Conservation (phyloP, 805 yeast species). For the Candida namnaoensis region DNA sequence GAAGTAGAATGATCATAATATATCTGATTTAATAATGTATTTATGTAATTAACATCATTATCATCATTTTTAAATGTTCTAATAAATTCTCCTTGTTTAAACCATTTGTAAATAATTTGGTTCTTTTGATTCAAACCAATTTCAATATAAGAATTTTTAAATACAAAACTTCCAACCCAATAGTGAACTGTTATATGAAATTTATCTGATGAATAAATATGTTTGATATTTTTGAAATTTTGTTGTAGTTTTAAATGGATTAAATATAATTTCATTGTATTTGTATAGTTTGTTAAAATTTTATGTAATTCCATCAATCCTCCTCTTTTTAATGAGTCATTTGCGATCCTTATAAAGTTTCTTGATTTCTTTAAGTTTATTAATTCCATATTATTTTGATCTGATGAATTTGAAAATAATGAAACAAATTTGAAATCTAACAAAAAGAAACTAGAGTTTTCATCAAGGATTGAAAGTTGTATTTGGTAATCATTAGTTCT, state of each 20-base stretch:
- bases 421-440: constrained; percentile 69
- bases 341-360: constrained; percentile 47
- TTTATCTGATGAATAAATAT: constrained; percentile 44
- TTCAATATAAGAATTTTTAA: constrained; percentile 46
- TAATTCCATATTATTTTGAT: constrained; percentile 4
- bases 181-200: constrained; percentile 50
- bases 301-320: constrained; percentile 48
- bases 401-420: constrained; percentile 2
- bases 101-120: constrained; percentile 52
- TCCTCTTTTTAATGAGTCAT: constrained; percentile 35
- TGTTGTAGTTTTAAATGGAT: constrained; percentile 49
- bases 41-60: constrained; percentile 24
- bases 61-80: constrained; percentile 16
- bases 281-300: constrained; percentile 48
- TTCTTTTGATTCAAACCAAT: constrained; percentile 45
- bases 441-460: constrained; percentile 62
- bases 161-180: constrained; percentile 48
- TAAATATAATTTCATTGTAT: constrained; percentile 54
- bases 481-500: constrained; percentile 63
- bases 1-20: constrained; percentile 30
- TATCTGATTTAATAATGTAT: constrained; percentile 26
- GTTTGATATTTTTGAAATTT: constrained; percentile 42
- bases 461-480: constrained; percentile 69
- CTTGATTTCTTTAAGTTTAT: constrained; percentile 8
- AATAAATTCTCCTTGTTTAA: constrained; percentile 42